Conservation (phyloP, 148 eudicot genomes). For the Rhododendron ferrugineum region DNA sequence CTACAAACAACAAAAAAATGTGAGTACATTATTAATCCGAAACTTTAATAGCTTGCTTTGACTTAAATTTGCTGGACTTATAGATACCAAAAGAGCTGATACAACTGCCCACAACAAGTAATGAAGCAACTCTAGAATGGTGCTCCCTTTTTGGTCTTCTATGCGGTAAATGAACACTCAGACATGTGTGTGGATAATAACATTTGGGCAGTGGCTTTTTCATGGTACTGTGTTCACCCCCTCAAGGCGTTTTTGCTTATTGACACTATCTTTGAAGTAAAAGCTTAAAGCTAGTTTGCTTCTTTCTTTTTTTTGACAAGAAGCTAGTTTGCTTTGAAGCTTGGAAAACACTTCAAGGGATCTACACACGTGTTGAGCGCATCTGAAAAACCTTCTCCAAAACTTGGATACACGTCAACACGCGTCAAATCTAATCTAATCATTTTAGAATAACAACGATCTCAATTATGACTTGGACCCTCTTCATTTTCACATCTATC, state of each 20-base stretch:
- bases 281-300: neutral
- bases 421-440: neutral
- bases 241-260: too few relatives aligned
- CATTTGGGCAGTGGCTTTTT: neutral
- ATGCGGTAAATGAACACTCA: neutral
- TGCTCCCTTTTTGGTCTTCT: neutral
- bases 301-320: too few relatives aligned
- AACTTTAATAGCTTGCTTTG: neutral
- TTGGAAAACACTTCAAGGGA: neutral
- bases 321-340: neutral
- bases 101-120: neutral
- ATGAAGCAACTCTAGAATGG: neutral
- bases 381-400: neutral
- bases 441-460: neutral
- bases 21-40: neutral
- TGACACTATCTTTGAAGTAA: neutral
- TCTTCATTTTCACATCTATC: slow-evolving; percentile 1
- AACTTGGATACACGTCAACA: neutral
- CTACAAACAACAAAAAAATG: neutral
- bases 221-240: too few relatives aligned
- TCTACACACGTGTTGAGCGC: neutral
- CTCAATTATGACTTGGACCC: neutral
- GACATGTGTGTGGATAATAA: neutral
- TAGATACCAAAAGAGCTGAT: neutral
- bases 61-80: neutral